Evolutionary conservation across 345 rosid species (phyloP), one percentile per base, ranked within the genome.

Genomic region (Conringia planisiliqua): DNA sequence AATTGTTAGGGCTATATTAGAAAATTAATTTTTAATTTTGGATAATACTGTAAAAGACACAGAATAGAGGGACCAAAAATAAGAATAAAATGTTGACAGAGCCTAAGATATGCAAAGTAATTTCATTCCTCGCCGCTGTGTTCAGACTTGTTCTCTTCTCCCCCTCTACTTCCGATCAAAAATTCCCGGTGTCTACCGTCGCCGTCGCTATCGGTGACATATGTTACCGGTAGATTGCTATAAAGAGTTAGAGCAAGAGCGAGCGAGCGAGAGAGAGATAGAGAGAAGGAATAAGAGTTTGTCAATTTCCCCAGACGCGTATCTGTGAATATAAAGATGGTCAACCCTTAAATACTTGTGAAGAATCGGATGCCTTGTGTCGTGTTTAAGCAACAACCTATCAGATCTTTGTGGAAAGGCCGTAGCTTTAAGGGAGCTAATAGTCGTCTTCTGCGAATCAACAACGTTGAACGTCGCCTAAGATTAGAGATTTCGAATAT

Each of bases 331-430:
- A 33, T 10, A 48, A 17, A 60, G 38, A 62, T 39, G 70, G 70
- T 68, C 74, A 69, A 68, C 70, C 32, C 57, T 39, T 42, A 16
- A 24, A 52, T 7, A 32, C 65, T 32, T 43, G 50, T 33, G 51
- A 62, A 69, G 65, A 54, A 69, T 69, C 65, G 8, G 75, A 69
- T 62, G 26, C 75, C 35, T 62, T 76, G 70, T 44, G 51, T 55
- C 66, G 20, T 70, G 75, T 24, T 46, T 22, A 62, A 76, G 75
- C 63, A 43, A 3, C 11, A 59, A 30, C 29, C 43, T 17, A 3
- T 77, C 62, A 20, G 75, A 76, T 76, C 75, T 70, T 16, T 54
- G 7, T 29, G 35, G 10, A 76, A 76, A 70, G 76, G 11, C n/a
- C 47, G 10, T 56, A 58, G 52, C 76, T 77, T 71, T 71, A 30